Evolutionary conservation across 208 protist species (phyloP).

Genomic region (Trypanosoma avium): DNA sequence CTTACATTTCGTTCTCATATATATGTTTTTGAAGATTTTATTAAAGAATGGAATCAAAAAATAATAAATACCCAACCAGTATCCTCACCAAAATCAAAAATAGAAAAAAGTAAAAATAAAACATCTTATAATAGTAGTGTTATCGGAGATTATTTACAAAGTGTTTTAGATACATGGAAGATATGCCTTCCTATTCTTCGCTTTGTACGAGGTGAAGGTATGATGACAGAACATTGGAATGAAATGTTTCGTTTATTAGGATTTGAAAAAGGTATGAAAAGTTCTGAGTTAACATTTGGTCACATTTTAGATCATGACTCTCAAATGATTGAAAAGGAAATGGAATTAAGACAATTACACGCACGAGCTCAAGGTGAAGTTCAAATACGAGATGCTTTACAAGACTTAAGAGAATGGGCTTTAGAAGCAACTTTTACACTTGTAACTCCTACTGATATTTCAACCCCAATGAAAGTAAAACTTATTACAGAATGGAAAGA

Average conservation of each 20-base stretch:
- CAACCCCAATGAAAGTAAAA: constrained; percentile 50
- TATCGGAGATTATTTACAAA: constrained; percentile 66
- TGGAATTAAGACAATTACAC: constrained; percentile 92
- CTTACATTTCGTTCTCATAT: constrained; percentile 92
- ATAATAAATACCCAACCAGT: too few species aligned
- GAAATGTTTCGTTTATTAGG: constrained; percentile 91
- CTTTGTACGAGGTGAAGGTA: constrained; percentile 94
- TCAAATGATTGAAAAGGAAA: constrained; percentile 77
- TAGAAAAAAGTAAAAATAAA: constrained; percentile 1
- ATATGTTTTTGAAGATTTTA: constrained; percentile 95
- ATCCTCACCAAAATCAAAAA: too few species aligned
- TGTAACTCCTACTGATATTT: constrained; percentile 47
- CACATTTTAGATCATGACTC: constrained; percentile 83
- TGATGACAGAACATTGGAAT: constrained; percentile 96
- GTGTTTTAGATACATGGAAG: constrained; percentile 67
- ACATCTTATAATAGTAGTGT: constrained; percentile 19
- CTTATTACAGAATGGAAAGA: constrained; percentile 99
- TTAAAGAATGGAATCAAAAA: constrained; percentile 80
- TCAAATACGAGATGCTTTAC: constrained; percentile 93
- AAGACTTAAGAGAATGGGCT: constrained; percentile 94
- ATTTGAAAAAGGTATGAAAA: constrained; percentile 73
- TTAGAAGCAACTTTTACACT: constrained; percentile 89
- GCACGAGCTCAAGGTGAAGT: constrained; percentile 94
- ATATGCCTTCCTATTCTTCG: constrained; percentile 81
- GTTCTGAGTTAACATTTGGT: constrained; percentile 87